A percentile compares a stretch with the other conserved stretches of the same genome.
Evolutionary conservation across 257 asterid genomes (phyloP).

Genomic region (Nicotiana tomentosiformis): DNA sequence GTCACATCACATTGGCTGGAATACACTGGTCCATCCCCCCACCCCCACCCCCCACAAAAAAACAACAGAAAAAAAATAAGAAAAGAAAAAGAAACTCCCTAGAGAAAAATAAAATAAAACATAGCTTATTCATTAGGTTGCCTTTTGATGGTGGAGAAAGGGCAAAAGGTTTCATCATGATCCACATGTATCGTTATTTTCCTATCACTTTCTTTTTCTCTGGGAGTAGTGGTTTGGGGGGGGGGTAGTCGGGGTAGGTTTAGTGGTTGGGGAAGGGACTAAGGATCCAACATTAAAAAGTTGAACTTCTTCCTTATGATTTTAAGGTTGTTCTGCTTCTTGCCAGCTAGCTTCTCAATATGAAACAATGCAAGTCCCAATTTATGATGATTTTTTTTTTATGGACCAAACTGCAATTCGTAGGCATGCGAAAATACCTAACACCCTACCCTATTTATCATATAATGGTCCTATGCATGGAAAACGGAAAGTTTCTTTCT

Average conservation of each 20-base stretch:
- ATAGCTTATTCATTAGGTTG: slow-evolving; percentile 2
- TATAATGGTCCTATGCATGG: background rate
- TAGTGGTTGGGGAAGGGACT: background rate
- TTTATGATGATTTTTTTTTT: background rate
- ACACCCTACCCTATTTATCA: background rate
- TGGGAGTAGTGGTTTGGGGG: background rate
- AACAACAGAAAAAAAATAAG: too few relatives aligned
- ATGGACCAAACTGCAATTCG: background rate
- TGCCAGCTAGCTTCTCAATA: background rate
- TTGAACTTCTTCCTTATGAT: background rate
- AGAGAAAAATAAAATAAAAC: background rate
- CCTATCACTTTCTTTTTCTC: background rate
- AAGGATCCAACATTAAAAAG: background rate
- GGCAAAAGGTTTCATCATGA: background rate
- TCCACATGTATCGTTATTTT: background rate
- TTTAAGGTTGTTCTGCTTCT: background rate
- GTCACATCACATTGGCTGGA: background rate
- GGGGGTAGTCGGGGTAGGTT: too few relatives aligned
- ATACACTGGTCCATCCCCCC: background rate
- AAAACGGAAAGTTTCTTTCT: background rate
- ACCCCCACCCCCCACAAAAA: too few relatives aligned
- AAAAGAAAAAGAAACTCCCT: too few relatives aligned
- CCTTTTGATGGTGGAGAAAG: slow-evolving; percentile 20
- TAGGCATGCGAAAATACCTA: background rate
- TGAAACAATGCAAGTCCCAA: background rate